These are phyloP conservation scores for Podila minutissima DNA, from an alignment of 192 early-diverging fungal genomes.

Conservation along the genomic window DNA sequence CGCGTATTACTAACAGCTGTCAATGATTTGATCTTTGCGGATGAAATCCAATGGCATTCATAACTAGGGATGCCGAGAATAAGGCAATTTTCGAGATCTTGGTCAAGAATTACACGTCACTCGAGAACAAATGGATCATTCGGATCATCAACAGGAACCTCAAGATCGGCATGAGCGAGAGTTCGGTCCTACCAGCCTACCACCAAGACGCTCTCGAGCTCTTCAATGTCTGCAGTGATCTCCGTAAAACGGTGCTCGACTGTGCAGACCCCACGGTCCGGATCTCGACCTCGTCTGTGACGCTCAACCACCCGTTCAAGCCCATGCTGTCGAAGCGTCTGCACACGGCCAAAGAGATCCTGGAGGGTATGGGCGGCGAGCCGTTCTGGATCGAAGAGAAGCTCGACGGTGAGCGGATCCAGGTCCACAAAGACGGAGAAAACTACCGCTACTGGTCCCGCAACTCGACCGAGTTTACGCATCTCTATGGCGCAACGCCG, in stretches of 20 bases:
- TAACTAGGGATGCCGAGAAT: conserved; percentile 50
- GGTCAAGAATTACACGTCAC: conserved; percentile 65
- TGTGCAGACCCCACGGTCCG: conserved; percentile 60
- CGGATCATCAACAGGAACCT: conserved; percentile 82
- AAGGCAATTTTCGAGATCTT: conserved; percentile 61
- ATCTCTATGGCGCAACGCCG: conserved; percentile 68
- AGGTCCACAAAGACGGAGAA: conserved; percentile 68
- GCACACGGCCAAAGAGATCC: conserved; percentile 55
- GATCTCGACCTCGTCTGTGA: conserved; percentile 54
- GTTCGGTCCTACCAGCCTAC: conserved; percentile 69
- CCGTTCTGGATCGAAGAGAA: conserved; percentile 86
- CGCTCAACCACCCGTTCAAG: conserved; percentile 69
- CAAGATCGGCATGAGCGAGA: conserved; percentile 78
- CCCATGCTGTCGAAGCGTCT: conserved; percentile 74
- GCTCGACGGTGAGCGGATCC: conserved; percentile 82
- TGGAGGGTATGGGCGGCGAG: conserved; percentile 54
- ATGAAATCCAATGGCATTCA: conserved; percentile 22
- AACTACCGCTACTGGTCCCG: conserved; percentile 66
- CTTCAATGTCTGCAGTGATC: conserved; percentile 73
- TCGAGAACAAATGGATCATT: conserved; percentile 82
- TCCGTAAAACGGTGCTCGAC: conserved; percentile 65
- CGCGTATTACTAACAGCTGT: background rate
- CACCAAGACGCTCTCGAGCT: conserved; percentile 76
- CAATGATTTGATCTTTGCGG: conserved; percentile 49
- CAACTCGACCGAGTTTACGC: conserved; percentile 77